Evolutionary conservation across 257 asterid genomes (phyloP).

Genomic region (Linaria vulgaris): DNA sequence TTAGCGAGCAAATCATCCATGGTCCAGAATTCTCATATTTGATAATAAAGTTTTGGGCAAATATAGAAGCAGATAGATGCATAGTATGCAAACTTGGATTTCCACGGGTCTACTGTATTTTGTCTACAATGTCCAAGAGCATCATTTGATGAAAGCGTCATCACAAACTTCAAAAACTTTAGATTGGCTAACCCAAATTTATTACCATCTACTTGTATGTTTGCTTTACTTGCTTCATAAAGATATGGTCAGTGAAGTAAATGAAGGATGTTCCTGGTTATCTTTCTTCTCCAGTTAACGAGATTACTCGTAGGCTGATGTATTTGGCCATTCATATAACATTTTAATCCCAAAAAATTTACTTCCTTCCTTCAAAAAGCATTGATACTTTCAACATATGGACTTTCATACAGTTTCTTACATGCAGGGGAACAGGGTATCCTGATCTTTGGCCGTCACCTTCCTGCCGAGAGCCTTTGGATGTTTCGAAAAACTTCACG

Average conservation of each 20-base stretch:
- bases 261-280: background rate
- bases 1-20: no score
- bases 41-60: no score
- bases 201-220: conserved; percentile 1
- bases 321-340: background rate
- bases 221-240: background rate
- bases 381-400: conserved; percentile 20
- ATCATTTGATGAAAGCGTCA: background rate
- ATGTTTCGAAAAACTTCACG: conserved; percentile 79
- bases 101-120: no score
- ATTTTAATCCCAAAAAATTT: conserved; percentile 1
- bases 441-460: conserved; percentile 97
- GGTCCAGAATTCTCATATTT: no score
- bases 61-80: no score
- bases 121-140: no score
- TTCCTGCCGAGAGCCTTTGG: conserved; percentile 88
- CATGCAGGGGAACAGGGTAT: conserved; percentile 82
- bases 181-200: conserved; percentile 12
- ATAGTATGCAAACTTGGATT: no score
- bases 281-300: conserved; percentile 18
- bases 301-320: no score
- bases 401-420: conserved; percentile 23
- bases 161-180: conserved; percentile 17
- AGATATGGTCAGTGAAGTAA: background rate
- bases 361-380: conserved; percentile 18